Conservation (phyloP, 192 early-diverging fungal species). For the Linnemannia zychae region DNA sequence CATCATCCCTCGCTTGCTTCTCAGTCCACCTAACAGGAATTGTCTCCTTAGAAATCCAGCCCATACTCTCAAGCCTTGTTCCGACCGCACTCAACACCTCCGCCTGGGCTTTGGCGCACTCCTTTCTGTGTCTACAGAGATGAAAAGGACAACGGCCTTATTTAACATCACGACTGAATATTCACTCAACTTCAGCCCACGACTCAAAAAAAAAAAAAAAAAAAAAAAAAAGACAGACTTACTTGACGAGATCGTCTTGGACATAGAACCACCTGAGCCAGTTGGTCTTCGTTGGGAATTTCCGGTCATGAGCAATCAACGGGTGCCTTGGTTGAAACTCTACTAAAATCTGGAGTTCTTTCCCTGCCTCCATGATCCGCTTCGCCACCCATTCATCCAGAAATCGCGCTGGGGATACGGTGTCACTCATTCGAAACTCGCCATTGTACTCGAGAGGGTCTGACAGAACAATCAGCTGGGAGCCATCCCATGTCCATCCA, state of each 20-base stretch:
- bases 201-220: neutral
- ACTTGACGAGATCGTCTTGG: slow-evolving; percentile 18
- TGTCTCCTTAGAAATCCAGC: slow-evolving; percentile 7
- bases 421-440: slow-evolving; percentile 21
- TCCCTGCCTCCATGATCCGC: slow-evolving; percentile 56
- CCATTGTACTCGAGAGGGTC: slow-evolving; percentile 31
- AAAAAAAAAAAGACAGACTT: slow-evolving; percentile 16
- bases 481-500: slow-evolving; percentile 37
- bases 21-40: neutral
- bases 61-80: slow-evolving; percentile 14
- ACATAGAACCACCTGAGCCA: slow-evolving; percentile 32
- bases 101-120: slow-evolving; percentile 8
- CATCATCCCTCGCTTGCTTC: neutral
- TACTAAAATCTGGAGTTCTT: slow-evolving; percentile 55
- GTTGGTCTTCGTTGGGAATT: slow-evolving; percentile 1
- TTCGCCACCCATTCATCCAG: slow-evolving; percentile 37
- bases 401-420: slow-evolving; percentile 28
- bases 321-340: slow-evolving; percentile 49
- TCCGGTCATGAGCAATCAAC: slow-evolving; percentile 29
- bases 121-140: neutral
- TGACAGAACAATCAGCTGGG: slow-evolving; percentile 24
- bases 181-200: neutral
- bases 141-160: neutral
- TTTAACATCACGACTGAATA: neutral
- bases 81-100: slow-evolving; percentile 18